Evolutionary conservation across 768 basidiomycete genomes (phyloP).

Genomic region (Suillus sp.): DNA sequence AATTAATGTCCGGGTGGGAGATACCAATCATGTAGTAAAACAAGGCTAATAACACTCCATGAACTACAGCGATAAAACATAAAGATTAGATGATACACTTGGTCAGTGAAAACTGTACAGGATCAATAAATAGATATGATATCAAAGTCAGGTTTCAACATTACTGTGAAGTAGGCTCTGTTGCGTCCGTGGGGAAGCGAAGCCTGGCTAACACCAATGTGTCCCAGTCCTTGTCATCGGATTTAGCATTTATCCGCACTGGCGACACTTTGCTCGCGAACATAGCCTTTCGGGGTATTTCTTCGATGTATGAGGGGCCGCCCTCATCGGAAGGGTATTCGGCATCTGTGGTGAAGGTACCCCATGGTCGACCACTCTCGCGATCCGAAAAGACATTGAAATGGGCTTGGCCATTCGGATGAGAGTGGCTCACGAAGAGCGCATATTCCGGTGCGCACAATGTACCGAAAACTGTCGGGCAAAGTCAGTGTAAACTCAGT

Average conservation of each 20-base stretch:
- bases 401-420: slow-evolving; percentile 63
- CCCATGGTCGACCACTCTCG: slow-evolving; percentile 66
- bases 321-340: slow-evolving; percentile 41
- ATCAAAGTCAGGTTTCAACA: background rate
- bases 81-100: background rate
- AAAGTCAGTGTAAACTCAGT: background rate
- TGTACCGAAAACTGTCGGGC: slow-evolving; percentile 59
- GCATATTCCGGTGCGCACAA: slow-evolving; percentile 73
- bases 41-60: background rate
- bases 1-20: too few species aligned
- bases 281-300: slow-evolving; percentile 31
- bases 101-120: background rate
- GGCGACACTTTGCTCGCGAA: slow-evolving; percentile 59
- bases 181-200: slow-evolving; percentile 62
- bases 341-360: slow-evolving; percentile 64
- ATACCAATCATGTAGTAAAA: background rate
- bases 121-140: background rate
- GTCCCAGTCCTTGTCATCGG: slow-evolving; percentile 41
- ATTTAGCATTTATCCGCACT: slow-evolving; percentile 23
- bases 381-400: slow-evolving; percentile 67
- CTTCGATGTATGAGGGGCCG: slow-evolving; percentile 53
- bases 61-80: background rate
- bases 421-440: slow-evolving; percentile 72
- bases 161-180: slow-evolving; percentile 51
- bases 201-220: slow-evolving; percentile 65